Percentiles rank a stretch among this genome's conserved stretches.
Evolutionary conservation across 2,329 filamentous ascomycete species (phyloP).

Genomic region (Pseudocercospora ulei): DNA sequence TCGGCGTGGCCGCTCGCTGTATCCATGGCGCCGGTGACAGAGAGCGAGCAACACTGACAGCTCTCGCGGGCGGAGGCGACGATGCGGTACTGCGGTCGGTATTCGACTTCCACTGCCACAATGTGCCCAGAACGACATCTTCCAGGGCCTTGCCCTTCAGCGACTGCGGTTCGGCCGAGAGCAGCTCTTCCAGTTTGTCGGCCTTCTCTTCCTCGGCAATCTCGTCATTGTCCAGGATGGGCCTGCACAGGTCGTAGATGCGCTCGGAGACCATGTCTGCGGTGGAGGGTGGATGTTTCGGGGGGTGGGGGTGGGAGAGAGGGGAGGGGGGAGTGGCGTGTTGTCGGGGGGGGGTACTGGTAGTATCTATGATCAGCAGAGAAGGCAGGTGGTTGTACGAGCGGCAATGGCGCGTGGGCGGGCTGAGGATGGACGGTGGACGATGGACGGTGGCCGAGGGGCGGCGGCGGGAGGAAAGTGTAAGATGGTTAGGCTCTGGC

Average conservation of each 20-base stretch:
- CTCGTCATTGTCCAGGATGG: constrained; percentile 69
- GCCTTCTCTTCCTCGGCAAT: constrained; percentile 75
- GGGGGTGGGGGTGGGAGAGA: constrained; percentile 6
- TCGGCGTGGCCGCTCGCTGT: constrained; percentile 62
- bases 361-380: background rate
- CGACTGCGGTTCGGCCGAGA: constrained; percentile 62
- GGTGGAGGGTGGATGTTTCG: constrained; percentile 6
- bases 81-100: constrained; percentile 50
- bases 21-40: constrained; percentile 89
- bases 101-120: constrained; percentile 71
- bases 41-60: constrained; percentile 74
- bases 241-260: constrained; percentile 82
- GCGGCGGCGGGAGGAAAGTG: too few relatives aligned
- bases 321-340: constrained; percentile 8
- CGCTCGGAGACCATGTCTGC: constrained; percentile 79
- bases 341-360: constrained; percentile 1
- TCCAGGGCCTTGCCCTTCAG: constrained; percentile 70
- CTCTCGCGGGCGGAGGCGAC: constrained; percentile 71
- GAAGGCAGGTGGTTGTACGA: too few relatives aligned
- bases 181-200: constrained; percentile 78
- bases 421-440: too few relatives aligned
- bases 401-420: too few relatives aligned
- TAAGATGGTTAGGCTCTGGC: too few relatives aligned
- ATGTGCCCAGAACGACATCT: constrained; percentile 77
- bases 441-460: too few relatives aligned